Conservation (phyloP, 257 asterid genomes). For the Lycium barbarum region DNA sequence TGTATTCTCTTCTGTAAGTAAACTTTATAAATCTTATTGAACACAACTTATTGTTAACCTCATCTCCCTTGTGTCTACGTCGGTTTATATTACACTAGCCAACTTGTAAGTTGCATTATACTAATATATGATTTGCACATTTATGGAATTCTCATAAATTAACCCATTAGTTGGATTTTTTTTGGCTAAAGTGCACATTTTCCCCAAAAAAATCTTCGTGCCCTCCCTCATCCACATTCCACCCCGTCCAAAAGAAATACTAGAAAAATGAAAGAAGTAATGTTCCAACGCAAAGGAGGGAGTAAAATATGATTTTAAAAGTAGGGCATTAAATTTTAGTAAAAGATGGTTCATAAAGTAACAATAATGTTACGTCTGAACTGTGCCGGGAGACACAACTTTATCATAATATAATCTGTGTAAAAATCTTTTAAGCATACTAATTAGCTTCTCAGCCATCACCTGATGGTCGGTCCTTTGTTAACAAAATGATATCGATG, state of each 20-base stretch:
- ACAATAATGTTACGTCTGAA: not conserved
- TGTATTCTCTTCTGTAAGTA: too few relatives aligned
- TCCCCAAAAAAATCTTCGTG: too few relatives aligned
- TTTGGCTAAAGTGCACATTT: too few relatives aligned
- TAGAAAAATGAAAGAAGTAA: too few relatives aligned
- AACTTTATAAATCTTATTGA: too few relatives aligned
- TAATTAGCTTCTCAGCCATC: not conserved
- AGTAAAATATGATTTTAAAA: not conserved
- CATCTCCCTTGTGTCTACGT: too few relatives aligned
- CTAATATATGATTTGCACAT: too few relatives aligned
- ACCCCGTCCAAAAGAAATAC: not conserved
- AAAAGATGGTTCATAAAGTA: not conserved
- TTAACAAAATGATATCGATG: not conserved
- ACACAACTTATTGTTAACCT: too few relatives aligned
- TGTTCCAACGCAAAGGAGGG: not conserved
- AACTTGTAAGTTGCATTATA: too few relatives aligned
- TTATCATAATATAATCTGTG: not conserved
- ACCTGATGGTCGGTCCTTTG: not conserved
- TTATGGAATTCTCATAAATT: too few relatives aligned
- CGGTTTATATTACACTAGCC: too few relatives aligned
- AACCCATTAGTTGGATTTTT: too few relatives aligned
- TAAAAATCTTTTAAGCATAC: not conserved
- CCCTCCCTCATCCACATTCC: not conserved
- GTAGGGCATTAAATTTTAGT: not conserved
- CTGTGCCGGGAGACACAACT: not conserved